phyloP scores from a whole-genome alignment of 257 asterid species.

The Asclepias syriaca region DNA sequence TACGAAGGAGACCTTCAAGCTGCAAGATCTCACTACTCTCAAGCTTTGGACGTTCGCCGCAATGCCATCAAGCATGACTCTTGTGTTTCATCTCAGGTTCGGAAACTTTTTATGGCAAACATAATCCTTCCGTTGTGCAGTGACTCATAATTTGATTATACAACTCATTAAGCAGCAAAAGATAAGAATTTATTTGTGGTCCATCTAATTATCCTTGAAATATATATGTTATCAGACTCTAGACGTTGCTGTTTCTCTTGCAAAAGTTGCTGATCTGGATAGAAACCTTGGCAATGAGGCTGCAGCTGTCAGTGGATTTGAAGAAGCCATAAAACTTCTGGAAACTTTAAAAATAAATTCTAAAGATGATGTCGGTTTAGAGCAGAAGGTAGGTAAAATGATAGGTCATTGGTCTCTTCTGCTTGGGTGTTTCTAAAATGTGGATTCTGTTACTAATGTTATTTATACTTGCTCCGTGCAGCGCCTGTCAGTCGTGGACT shows the following conservation, averaged over 20 bases:
- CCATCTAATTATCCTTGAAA: conserved; percentile 6
- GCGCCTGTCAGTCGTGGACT: conserved; percentile 77
- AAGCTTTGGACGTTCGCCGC: conserved; percentile 88
- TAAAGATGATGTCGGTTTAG: conserved; percentile 54
- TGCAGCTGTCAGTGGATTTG: conserved; percentile 57
- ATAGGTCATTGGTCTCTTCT: background rate
- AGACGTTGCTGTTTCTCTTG: conserved; percentile 76
- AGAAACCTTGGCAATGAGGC: conserved; percentile 71
- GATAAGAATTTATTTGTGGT: too few relatives aligned
- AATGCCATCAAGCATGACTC: conserved; percentile 48
- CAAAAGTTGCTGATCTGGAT: conserved; percentile 90
- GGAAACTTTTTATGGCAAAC: conserved; percentile 10
- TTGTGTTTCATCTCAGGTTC: conserved; percentile 67
- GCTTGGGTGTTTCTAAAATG: background rate
- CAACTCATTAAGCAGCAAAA: background rate
- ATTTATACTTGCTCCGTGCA: conserved; percentile 28
- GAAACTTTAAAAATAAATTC: conserved; percentile 45
- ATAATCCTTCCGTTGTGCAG: background rate
- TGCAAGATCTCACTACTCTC: conserved; percentile 66
- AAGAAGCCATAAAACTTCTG: conserved; percentile 65
- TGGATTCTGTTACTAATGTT: conserved; percentile 10
- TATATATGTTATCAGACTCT: conserved; percentile 40
- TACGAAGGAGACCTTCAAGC: conserved; percentile 79
- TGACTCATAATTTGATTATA: too few relatives aligned
- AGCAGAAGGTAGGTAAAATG: conserved; percentile 51